Base-by-base conservation (phyloP, 2,329 filamentous ascomycete genomes). In the Bipolaris victoriae region DNA sequence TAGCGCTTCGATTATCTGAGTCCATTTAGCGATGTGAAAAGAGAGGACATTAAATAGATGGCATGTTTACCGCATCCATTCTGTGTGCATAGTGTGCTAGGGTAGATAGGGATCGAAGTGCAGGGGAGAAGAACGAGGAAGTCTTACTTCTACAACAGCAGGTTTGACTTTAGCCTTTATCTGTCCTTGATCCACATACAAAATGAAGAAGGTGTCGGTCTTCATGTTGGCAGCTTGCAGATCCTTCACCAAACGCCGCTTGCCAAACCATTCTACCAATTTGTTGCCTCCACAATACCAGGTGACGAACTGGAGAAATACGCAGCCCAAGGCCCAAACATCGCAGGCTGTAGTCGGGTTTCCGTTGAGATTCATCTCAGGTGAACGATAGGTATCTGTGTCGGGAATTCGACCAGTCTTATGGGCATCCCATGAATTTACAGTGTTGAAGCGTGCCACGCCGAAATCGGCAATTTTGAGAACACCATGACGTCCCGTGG, bases 401-500 rank as follows among this genome's bases (percentile, higher is more conserved):
- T 49, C 55, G 0, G 47, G 45, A 24, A 50, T 46, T n/a, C 5
- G 10, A 9, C 41, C 43, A 6, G 31, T 35, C 15, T 31, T 43
- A 35, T 18, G 20, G 2, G 50, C 46, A 5, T 52, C 50, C 50
- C 50, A 52, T 11, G 29, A 9, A 13, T 55, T 22, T 10, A 55
- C 43, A 0, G 51, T 55, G 39, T 16, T 55, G 20, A 65, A 56
- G 10, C 43, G 49, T 6, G 59, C 20, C 9, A 33, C 51, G 13
- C 63, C 76, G 46, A 78, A 73, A 47, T 77, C 76, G 0, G 75
- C 59, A n/a, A 78, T 70, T 11, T 69, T 63, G 0, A 76, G 58
- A 3, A 66, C 47, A 2, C 66, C 71, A 15, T 45, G 24, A 6
- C 35, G 7, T 16, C 36, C 40, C 5, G 36, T 26, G 11, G 41